These are phyloP conservation scores for Sugiyamaella neomexicana DNA, from an alignment of 1,139 yeast species.

Conservation along the genomic window DNA sequence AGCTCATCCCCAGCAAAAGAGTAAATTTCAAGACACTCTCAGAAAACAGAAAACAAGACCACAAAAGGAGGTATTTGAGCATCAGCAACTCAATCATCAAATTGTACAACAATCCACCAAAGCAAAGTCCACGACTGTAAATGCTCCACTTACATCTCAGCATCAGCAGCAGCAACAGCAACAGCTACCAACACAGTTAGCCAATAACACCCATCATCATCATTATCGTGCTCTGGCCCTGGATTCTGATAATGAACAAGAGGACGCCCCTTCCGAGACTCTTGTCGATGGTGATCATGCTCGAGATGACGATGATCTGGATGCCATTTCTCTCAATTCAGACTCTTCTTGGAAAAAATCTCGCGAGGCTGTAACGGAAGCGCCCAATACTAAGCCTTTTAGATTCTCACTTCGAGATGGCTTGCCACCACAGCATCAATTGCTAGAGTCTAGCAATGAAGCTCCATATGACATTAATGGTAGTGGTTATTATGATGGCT, in stretches of 20 bases:
- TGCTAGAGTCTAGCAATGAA: neutral
- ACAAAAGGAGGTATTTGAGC: conserved; percentile 1
- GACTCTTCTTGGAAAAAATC: conserved; percentile 38
- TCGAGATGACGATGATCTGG: conserved; percentile 28
- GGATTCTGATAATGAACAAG: conserved; percentile 30
- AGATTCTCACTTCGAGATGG: conserved; percentile 24
- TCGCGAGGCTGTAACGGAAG: conserved; percentile 13
- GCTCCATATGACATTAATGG: conserved; percentile 1
- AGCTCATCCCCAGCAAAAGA: neutral
- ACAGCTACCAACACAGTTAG: neutral
- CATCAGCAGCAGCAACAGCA: conserved; percentile 8
- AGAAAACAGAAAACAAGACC: conserved; percentile 2
- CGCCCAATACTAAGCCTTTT: conserved; percentile 15
- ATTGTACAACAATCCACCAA: conserved; percentile 13
- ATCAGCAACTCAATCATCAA: conserved; percentile 14
- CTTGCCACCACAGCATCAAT: conserved; percentile 7
- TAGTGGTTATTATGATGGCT: conserved; percentile 3
- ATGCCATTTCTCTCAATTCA: conserved; percentile 33
- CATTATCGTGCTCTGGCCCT: conserved; percentile 18
- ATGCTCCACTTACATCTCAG: conserved; percentile 4
- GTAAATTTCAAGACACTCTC: conserved; percentile 6
- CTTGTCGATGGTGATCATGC: neutral
- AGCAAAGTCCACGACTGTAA: neutral
- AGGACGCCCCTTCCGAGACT: conserved; percentile 13
- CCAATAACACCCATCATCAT: conserved; percentile 7